Base-by-base conservation (phyloP, 306 rosid genomes). In the Malus asiatica region DNA sequence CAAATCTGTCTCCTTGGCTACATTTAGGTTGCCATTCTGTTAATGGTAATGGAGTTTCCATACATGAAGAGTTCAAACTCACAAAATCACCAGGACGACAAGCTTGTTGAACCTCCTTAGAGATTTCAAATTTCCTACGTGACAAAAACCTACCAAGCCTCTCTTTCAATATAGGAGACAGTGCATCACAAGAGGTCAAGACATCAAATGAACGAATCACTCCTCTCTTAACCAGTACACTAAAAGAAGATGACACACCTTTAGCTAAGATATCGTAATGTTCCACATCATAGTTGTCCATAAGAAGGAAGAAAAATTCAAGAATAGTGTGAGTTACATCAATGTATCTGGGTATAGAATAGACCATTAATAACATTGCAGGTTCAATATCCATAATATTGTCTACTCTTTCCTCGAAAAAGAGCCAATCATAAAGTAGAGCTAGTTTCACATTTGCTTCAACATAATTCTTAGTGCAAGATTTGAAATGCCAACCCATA, bases 341-440 rank as follows among this genome's bases (percentile, higher is more conserved):
- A 16, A 85, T 72, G 67, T 87, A 93, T 55, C 76, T 29, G 40
- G 94, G 91, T 68, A 93, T 77, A 59, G 94, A 93, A 76, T 81
- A 78, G 38, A 90, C 90, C 89, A 93, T 90, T 73, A 93, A 82
- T 42, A 93, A 76, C 77, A 91, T 63, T 27, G 96, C 94, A 67
- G 97, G 98, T 82, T 93, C 97, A 70, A 93, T 88, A 78, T 90
- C 88, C 98, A 93, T 93, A 48, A 93, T 76, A 55, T 61, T 91
- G 68, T 90, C 98, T 52, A 81, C 75, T 14, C 63, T 83, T 73
- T 87, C 89, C 44, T 91, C 86, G 40, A 87, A 91, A 68, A 90
- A 93, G 48, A 93, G 96, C 98, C 98, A 93, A 79, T 93, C 97
- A 82, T 88, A 91, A 72, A 93, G 86, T 62, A 93, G 82, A 70